Evolutionary conservation across 2,329 filamentous ascomycete species (phyloP).

Genomic region (Xylaria sp.): DNA sequence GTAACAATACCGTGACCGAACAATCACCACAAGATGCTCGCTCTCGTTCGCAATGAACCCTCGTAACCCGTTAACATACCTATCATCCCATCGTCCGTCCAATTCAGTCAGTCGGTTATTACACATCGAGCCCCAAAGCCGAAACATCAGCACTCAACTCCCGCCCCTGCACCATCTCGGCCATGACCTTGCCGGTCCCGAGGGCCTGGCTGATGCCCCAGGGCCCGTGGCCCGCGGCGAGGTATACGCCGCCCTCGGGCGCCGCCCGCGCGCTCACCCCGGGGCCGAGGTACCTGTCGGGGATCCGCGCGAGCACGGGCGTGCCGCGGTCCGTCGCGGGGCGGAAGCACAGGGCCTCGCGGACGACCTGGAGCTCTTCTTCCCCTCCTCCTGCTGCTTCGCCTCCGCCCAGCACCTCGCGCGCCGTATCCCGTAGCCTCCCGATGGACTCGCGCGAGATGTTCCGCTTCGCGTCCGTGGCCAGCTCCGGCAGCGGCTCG

Average conservation of each 20-base stretch:
- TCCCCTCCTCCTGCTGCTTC: slow-evolving; percentile 42
- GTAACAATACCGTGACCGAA: too few relatives aligned
- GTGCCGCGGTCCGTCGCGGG: slow-evolving; percentile 66
- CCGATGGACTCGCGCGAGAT: slow-evolving; percentile 51
- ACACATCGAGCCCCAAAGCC: slow-evolving; percentile 43
- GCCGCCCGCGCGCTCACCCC: slow-evolving; percentile 46
- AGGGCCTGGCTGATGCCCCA: slow-evolving; percentile 70
- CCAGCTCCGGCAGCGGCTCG: slow-evolving; percentile 61
- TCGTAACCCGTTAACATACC: too few relatives aligned
- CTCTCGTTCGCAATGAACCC: too few relatives aligned
- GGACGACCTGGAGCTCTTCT: slow-evolving; percentile 59
- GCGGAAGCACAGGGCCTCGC: slow-evolving; percentile 72
- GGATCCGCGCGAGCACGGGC: slow-evolving; percentile 64
- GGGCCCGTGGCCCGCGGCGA: slow-evolving; percentile 74
- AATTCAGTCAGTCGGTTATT: not conserved
- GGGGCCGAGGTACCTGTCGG: slow-evolving; percentile 57
- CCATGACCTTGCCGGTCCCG: slow-evolving; percentile 71
- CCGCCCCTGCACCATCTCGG: slow-evolving; percentile 68
- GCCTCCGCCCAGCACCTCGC: slow-evolving; percentile 48
- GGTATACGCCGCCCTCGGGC: slow-evolving; percentile 64
- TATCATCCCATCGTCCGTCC: too few relatives aligned
- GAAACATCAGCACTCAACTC: slow-evolving; percentile 62
- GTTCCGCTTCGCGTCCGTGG: slow-evolving; percentile 47
- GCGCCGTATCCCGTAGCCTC: slow-evolving; percentile 52
- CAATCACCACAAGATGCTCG: too few relatives aligned